phyloP scores from a whole-genome alignment of 2,329 filamentous ascomycete genomes.

The Coniochaeta ligniaria region DNA sequence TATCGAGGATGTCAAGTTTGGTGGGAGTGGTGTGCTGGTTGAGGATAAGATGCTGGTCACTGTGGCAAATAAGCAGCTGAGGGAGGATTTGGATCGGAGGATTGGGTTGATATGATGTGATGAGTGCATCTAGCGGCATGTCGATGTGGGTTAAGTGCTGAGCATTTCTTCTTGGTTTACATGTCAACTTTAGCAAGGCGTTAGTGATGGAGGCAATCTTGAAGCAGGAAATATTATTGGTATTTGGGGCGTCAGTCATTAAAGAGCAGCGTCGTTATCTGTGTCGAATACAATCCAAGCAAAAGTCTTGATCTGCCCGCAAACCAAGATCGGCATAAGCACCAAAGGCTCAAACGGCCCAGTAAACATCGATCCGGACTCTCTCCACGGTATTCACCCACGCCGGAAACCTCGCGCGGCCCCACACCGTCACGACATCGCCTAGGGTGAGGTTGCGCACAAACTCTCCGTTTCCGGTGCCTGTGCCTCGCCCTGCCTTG shows the following conservation, averaged over 20 bases:
- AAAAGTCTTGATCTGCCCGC: not conserved
- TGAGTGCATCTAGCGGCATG: no score
- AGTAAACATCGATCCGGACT: constrained; percentile 50
- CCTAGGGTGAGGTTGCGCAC: constrained; percentile 49
- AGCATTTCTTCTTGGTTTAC: not conserved
- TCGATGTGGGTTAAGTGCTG: not conserved
- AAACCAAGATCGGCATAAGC: not conserved
- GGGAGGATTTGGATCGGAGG: constrained; percentile 18
- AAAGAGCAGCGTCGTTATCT: not conserved
- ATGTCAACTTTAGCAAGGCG: not conserved
- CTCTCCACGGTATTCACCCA: constrained; percentile 47
- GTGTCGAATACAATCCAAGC: not conserved
- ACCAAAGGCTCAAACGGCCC: constrained; percentile 36
- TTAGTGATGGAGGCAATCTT: not conserved
- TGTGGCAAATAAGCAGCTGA: constrained; percentile 16
- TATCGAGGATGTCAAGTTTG: not conserved
- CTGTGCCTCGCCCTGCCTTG: constrained; percentile 39
- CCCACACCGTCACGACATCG: constrained; percentile 57
- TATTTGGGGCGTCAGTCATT: not conserved
- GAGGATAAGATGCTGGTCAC: constrained; percentile 9
- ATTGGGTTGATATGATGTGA: constrained; percentile 3
- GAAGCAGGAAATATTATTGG: not conserved
- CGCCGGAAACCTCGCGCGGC: constrained; percentile 44
- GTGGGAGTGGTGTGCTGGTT: not conserved
- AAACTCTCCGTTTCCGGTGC: constrained; percentile 46